These are phyloP conservation scores for Calonectria ilicicola DNA, from an alignment of 2,329 filamentous ascomycete genomes.

Conservation along the genomic window DNA sequence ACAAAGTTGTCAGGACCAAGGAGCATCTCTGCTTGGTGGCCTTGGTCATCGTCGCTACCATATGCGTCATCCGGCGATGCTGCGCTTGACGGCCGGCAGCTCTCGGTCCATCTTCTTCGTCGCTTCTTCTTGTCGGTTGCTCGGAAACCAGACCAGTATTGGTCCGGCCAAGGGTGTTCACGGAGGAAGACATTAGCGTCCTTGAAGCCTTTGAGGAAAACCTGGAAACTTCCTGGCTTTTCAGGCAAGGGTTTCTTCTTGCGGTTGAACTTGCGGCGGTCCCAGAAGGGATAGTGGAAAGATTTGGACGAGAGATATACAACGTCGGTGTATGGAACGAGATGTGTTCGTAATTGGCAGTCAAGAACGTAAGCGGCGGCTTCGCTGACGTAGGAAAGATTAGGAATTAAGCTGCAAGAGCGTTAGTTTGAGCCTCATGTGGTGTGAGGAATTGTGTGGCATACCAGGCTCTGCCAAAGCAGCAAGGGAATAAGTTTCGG, in stretches of 20 bases:
- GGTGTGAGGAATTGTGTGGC: conserved; percentile 35
- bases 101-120: conserved; percentile 77
- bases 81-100: conserved; percentile 74
- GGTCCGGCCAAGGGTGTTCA: conserved; percentile 97
- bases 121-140: conserved; percentile 75
- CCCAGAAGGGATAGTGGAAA: conserved; percentile 99
- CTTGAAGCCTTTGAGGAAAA: conserved; percentile 96
- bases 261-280: conserved; percentile 86
- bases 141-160: conserved; percentile 78
- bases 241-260: conserved; percentile 88
- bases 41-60: conserved; percentile 70
- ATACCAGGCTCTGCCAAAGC: conserved; percentile 90
- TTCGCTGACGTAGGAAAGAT: conserved; percentile 97
- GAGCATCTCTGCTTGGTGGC: conserved; percentile 62
- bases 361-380: conserved; percentile 97
- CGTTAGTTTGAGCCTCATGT: conserved; percentile 25
- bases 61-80: conserved; percentile 70
- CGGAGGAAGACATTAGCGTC: conserved; percentile 96
- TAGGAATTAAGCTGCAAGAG: conserved; percentile 81
- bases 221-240: conserved; percentile 96
- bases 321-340: conserved; percentile 97
- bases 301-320: conserved; percentile 95
- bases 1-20: conserved; percentile 71
- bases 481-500: conserved; percentile 95
- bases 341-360: conserved; percentile 85